A percentile compares a stretch with the other conserved stretches of the same genome.
phyloP scores from a whole-genome alignment of 2,329 filamentous ascomycete genomes.

The Colletotrichum falcatum region DNA sequence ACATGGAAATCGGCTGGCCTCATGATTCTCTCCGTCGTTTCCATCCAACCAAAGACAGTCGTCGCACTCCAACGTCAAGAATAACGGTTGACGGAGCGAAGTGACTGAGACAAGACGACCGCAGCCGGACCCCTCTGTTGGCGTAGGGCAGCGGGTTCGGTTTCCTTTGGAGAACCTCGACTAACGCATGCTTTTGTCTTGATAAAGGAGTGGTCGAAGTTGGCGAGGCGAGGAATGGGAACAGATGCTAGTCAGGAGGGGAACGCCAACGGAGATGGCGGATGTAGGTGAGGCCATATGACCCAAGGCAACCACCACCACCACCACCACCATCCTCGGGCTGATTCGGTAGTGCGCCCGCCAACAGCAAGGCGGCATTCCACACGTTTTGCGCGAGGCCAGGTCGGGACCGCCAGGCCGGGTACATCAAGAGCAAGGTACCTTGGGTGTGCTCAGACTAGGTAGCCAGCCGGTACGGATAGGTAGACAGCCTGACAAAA shows the following conservation, averaged over 20 bases:
- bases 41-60: not conserved
- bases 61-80: not conserved
- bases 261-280: not conserved
- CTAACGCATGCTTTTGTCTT: not conserved
- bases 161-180: not conserved
- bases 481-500: conserved; percentile 6
- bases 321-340: no score
- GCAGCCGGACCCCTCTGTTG: not conserved
- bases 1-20: not conserved
- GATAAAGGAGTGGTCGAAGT: not conserved
- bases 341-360: conserved; percentile 16
- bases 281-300: conserved; percentile 9
- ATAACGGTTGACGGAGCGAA: not conserved
- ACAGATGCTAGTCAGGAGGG: not conserved
- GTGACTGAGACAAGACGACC: not conserved
- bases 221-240: not conserved
- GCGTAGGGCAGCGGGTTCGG: not conserved
- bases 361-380: conserved; percentile 2
- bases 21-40: not conserved
- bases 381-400: not conserved
- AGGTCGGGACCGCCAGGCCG: not conserved
- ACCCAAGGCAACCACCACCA: conserved; percentile 16
- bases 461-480: no score
- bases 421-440: not conserved
- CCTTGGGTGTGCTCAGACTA: not conserved